Percentiles rank a stretch among this genome's conserved stretches.
These are phyloP conservation scores for Candida maesae DNA, from an alignment of 805 yeast species.

Conservation along the genomic window DNA sequence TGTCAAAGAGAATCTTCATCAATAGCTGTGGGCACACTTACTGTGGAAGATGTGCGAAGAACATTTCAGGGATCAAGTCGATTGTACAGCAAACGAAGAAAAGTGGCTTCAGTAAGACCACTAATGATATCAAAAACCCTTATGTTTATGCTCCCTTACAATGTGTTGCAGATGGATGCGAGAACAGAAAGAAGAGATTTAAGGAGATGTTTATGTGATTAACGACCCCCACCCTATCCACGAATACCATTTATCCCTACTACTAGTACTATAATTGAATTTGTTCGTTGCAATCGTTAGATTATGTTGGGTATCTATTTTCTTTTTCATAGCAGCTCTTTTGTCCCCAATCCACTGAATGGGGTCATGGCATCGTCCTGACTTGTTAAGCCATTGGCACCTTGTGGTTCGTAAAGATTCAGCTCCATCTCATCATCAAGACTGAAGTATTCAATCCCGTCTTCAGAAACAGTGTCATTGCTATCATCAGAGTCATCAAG, in stretches of 20 bases:
- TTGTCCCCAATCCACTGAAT: neutral
- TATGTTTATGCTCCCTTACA: constrained; percentile 49
- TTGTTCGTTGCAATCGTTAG: no score
- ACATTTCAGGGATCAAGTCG: constrained; percentile 44
- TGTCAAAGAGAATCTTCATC: constrained; percentile 63
- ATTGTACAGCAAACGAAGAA: constrained; percentile 19
- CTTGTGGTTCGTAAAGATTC: no score
- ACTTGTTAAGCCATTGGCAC: no score
- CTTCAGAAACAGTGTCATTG: no score
- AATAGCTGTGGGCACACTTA: constrained; percentile 79
- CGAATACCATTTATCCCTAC: no score
- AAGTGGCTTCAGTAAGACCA: constrained; percentile 17
- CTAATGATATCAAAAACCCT: constrained; percentile 30
- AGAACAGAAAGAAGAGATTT: constrained; percentile 42
- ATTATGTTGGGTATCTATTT: no score
- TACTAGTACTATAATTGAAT: no score
- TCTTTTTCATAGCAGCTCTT: neutral
- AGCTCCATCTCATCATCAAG: neutral
- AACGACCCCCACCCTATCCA: neutral
- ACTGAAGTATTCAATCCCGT: neutral
- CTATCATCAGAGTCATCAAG: neutral
- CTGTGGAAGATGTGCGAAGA: constrained; percentile 80
- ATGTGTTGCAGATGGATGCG: constrained; percentile 57
- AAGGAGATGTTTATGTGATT: constrained; percentile 46
- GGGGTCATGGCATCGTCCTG: neutral